Evolutionary conservation across 345 rosid genomes (phyloP).

Genomic region (Eucalyptus curtisii): DNA sequence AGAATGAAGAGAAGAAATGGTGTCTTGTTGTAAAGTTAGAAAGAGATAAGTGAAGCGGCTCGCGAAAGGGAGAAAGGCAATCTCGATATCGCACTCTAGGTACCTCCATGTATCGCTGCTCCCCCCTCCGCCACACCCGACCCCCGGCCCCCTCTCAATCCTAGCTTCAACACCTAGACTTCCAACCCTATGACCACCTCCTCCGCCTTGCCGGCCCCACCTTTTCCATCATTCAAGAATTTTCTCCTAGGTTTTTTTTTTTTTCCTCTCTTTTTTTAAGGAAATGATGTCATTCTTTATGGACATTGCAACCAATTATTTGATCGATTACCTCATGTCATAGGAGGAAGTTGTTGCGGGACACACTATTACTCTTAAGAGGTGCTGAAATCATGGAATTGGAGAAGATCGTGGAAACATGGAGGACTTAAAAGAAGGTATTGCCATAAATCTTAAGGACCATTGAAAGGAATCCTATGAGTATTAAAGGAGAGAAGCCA

Average conservation of each 20-base stretch:
- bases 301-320: neutral
- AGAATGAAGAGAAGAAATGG: too few relatives aligned
- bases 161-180: neutral
- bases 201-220: neutral
- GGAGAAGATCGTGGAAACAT: neutral
- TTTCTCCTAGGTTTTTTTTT: neutral
- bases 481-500: neutral
- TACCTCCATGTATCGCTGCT: neutral
- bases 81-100: neutral
- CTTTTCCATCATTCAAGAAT: neutral
- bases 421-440: neutral
- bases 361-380: neutral
- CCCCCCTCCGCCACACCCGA: neutral
- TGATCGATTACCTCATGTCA: neutral
- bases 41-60: neutral
- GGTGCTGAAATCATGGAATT: neutral
- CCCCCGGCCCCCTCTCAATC: neutral
- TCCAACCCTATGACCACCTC: neutral
- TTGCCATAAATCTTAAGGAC: neutral
- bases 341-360: neutral
- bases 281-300: neutral
- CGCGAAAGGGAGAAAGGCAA: neutral
- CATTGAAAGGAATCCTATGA: neutral
- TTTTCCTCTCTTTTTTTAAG: rapidly evolving
- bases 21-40: neutral